A percentile compares a stretch with the other conserved stretches of the same genome.
Evolutionary conservation across 805 yeast species (phyloP).

Genomic region (Kodamaea restingae): DNA sequence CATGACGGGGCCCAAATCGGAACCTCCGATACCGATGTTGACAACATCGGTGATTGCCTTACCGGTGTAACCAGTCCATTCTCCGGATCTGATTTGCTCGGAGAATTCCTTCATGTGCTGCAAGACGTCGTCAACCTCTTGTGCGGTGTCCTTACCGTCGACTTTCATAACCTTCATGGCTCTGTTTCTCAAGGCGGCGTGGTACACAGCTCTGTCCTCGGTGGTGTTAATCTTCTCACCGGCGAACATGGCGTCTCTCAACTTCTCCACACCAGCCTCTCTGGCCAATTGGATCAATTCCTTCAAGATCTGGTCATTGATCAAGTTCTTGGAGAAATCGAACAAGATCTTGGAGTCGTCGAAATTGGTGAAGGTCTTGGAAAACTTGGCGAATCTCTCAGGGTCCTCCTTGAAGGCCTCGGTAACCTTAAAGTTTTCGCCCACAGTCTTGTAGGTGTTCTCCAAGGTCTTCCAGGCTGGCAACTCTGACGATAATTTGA

Average conservation of each 20-base stretch:
- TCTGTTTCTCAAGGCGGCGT: slow-evolving; percentile 94
- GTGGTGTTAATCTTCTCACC: slow-evolving; percentile 95
- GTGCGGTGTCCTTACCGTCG: slow-evolving; percentile 85
- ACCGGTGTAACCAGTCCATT: slow-evolving; percentile 96
- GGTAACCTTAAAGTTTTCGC: slow-evolving; percentile 67
- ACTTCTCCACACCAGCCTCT: slow-evolving; percentile 81
- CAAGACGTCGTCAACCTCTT: slow-evolving; percentile 87
- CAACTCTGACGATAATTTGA: slow-evolving; percentile 64
- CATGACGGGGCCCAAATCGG: slow-evolving; percentile 99
- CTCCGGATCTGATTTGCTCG: slow-evolving; percentile 83
- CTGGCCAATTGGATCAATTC: slow-evolving; percentile 75
- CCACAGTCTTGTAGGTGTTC: slow-evolving; percentile 61
- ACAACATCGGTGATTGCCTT: slow-evolving; percentile 90
- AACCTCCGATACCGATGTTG: slow-evolving; percentile 98
- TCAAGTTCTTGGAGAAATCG: slow-evolving; percentile 92
- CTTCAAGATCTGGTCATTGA: slow-evolving; percentile 75
- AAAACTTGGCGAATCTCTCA: slow-evolving; percentile 68
- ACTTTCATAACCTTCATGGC: slow-evolving; percentile 78
- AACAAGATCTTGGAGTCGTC: slow-evolving; percentile 88
- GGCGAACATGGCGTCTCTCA: slow-evolving; percentile 86
- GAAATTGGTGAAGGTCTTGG: slow-evolving; percentile 74
- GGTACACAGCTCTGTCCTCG: slow-evolving; percentile 95
- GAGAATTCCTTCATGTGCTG: slow-evolving; percentile 97
- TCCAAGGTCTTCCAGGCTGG: slow-evolving; percentile 84
- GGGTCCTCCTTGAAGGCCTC: slow-evolving; percentile 76